A percentile compares a stretch with the other conserved stretches of the same genome.
Evolutionary conservation across 2,329 filamentous ascomycete species (phyloP).

Genomic region (Ascochyta pisi): DNA sequence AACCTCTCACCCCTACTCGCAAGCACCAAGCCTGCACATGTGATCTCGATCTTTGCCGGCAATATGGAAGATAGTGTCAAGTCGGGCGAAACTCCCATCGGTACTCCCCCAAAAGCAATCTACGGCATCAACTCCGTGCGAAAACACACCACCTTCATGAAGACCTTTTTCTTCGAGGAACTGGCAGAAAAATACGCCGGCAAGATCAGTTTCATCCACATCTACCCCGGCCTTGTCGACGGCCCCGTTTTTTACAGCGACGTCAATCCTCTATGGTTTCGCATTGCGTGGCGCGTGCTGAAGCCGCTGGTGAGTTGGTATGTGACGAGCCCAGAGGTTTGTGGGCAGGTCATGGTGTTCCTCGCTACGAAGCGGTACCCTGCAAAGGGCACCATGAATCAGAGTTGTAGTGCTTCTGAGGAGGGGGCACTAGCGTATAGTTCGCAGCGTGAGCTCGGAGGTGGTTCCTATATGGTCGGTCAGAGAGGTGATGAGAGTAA

Average conservation of each 20-base stretch:
- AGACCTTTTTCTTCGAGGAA: slow-evolving; percentile 38
- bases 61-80: slow-evolving; percentile 35
- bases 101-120: slow-evolving; percentile 21
- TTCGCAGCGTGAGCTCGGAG: slow-evolving; percentile 29
- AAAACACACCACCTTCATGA: slow-evolving; percentile 42
- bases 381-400: slow-evolving; percentile 20
- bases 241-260: slow-evolving; percentile 35
- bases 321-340: slow-evolving; percentile 32
- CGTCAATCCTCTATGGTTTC: slow-evolving; percentile 41
- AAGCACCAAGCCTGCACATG: slow-evolving; percentile 27
- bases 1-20: slow-evolving; percentile 46
- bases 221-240: slow-evolving; percentile 44
- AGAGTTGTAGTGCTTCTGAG: not conserved
- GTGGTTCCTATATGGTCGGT: slow-evolving; percentile 37
- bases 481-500: slow-evolving; percentile 30
- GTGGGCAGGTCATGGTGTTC: slow-evolving; percentile 44
- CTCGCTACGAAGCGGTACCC: slow-evolving; percentile 34
- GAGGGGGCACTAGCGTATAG: slow-evolving; percentile 21
- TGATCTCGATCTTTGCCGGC: slow-evolving; percentile 47
- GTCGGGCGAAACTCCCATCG: slow-evolving; percentile 37
- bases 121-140: slow-evolving; percentile 41
- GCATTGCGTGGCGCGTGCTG: slow-evolving; percentile 31
- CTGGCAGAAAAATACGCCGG: slow-evolving; percentile 33
- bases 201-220: slow-evolving; percentile 40
- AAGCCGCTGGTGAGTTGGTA: slow-evolving; percentile 34